A percentile compares a stretch with the other conserved stretches of the same genome.
These are phyloP conservation scores for Eugenia klotzschiana DNA, from an alignment of 441 rosid genomes.

Conservation along the genomic window DNA sequence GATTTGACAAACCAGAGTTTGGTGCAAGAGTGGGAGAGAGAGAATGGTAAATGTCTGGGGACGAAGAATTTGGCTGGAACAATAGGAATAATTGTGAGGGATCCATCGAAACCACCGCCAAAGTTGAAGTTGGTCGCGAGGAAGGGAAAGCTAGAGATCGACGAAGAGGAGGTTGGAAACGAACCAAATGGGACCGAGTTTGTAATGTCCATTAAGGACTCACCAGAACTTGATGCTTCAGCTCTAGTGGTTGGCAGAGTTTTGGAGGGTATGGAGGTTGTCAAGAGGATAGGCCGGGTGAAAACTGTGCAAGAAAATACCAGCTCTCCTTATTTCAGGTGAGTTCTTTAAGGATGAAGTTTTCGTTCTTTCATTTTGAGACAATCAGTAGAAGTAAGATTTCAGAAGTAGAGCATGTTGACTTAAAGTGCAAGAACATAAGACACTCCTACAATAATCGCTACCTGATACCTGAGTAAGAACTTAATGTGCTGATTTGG, in stretches of 20 bases:
- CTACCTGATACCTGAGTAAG: not conserved
- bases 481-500: not conserved
- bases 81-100: constrained; percentile 62
- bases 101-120: constrained; percentile 62
- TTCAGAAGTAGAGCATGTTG: not conserved
- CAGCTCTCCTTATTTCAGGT: constrained; percentile 81
- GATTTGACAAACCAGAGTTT: constrained; percentile 27
- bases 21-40: constrained; percentile 51
- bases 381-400: not conserved
- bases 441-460: not conserved
- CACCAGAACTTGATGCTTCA: constrained; percentile 69
- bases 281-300: constrained; percentile 41
- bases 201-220: constrained; percentile 46
- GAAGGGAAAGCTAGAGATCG: constrained; percentile 53
- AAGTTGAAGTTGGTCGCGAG: constrained; percentile 66
- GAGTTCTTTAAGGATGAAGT: not conserved
- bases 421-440: not conserved
- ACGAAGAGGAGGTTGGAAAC: constrained; percentile 42
- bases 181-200: constrained; percentile 83
- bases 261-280: constrained; percentile 64
- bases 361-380: not conserved
- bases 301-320: constrained; percentile 80
- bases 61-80: constrained; percentile 43
- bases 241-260: constrained; percentile 62
- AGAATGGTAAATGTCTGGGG: constrained; percentile 28